A percentile compares a stretch with the other conserved stretches of the same genome.
These are phyloP conservation scores for Eutrema salsugineum DNA, from an alignment of 441 rosid genomes.

Conservation along the genomic window DNA sequence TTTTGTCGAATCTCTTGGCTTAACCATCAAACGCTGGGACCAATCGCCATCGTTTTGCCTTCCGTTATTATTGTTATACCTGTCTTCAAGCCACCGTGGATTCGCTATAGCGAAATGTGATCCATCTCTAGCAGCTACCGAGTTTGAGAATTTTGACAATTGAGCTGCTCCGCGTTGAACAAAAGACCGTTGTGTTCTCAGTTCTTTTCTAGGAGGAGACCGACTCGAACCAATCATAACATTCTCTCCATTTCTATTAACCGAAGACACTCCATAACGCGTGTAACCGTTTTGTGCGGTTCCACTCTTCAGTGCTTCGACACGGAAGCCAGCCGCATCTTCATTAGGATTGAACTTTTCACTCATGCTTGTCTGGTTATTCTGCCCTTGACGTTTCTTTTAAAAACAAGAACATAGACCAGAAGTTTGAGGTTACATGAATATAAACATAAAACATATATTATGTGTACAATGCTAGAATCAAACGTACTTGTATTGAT, in stretches of 20 bases:
- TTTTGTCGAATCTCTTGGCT: conserved; percentile 42
- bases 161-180: conserved; percentile 42
- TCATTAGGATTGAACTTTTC: conserved; percentile 40
- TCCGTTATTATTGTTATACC: conserved; percentile 9
- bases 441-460: not conserved
- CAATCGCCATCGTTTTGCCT: conserved; percentile 41
- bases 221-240: conserved; percentile 28
- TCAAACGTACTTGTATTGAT: conserved; percentile 51
- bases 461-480: not conserved
- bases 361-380: conserved; percentile 40
- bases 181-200: conserved; percentile 50
- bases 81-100: conserved; percentile 72
- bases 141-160: conserved; percentile 69
- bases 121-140: conserved; percentile 69
- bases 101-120: conserved; percentile 56
- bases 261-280: conserved; percentile 36
- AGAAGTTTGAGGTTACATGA: not conserved
- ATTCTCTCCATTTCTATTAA: conserved; percentile 31
- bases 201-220: conserved; percentile 46
- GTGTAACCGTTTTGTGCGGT: conserved; percentile 18
- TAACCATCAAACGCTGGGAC: conserved; percentile 46
- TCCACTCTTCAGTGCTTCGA: conserved; percentile 41
- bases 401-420: conserved; percentile 2
- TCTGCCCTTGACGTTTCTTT: conserved; percentile 51
- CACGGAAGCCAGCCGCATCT: conserved; percentile 40